Percentiles rank a stretch among this genome's conserved stretches.
These are phyloP conservation scores for Cornus suecica DNA, from an alignment of 148 eudicot species.

Conservation along the genomic window DNA sequence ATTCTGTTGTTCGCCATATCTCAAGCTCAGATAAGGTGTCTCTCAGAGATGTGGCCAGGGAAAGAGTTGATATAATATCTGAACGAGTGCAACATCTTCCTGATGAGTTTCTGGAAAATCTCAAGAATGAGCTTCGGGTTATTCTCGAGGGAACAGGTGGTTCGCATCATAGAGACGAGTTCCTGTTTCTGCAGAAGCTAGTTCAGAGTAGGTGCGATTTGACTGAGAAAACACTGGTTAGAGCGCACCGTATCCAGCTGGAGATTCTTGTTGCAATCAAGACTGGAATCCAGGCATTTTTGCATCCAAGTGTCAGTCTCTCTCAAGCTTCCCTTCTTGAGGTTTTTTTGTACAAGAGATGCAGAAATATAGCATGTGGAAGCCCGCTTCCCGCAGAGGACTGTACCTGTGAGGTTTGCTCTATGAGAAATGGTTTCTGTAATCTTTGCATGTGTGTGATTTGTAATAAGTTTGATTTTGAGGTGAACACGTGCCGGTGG, in stretches of 20 bases:
- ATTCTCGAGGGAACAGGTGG: constrained; percentile 66
- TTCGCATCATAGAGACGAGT: constrained; percentile 60
- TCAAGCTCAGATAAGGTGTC: constrained; percentile 75
- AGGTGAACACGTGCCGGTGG: constrained; percentile 77
- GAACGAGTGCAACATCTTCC: constrained; percentile 56
- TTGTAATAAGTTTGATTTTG: constrained; percentile 76
- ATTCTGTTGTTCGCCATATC: constrained; percentile 64
- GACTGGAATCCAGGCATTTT: constrained; percentile 72
- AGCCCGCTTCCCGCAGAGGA: constrained; percentile 62
- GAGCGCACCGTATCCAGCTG: constrained; percentile 54
- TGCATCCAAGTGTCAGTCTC: constrained; percentile 63
- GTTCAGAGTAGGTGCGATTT: constrained; percentile 54
- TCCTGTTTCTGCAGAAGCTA: constrained; percentile 45
- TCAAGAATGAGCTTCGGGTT: constrained; percentile 48
- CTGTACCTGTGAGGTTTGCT: constrained; percentile 56
- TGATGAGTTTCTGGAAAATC: constrained; percentile 49
- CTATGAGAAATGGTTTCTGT: constrained; percentile 64
- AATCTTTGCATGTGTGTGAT: constrained; percentile 72
- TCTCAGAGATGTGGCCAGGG: constrained; percentile 53
- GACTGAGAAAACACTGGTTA: constrained; percentile 37
- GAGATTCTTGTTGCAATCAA: constrained; percentile 60
- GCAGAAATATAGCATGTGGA: constrained; percentile 71
- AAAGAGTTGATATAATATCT: constrained; percentile 48
- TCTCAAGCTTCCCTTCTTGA: constrained; percentile 65
- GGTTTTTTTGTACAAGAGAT: constrained; percentile 55